Evolutionary conservation across 2,329 filamentous ascomycete genomes (phyloP), one percentile per base, ranked within the genome.

Genomic region (Esteya vermicola): DNA sequence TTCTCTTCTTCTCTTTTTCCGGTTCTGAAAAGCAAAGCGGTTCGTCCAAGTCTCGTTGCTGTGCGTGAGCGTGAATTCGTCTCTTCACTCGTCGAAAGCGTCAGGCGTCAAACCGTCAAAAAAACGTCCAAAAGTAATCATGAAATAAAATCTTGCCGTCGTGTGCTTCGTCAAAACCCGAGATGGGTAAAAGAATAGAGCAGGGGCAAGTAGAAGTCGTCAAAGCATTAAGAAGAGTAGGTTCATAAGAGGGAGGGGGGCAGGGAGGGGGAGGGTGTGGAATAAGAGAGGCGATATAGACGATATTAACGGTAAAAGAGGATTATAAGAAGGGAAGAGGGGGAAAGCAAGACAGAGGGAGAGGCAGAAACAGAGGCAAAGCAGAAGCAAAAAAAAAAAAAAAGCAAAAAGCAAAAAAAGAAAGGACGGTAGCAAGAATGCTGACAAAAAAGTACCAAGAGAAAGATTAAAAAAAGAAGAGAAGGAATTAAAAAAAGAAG

Each of bases 221-320:
- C 26, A 19, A 43, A 36, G 43, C 38, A 45, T 45, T 39, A 44
- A 40, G 26, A 41, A 39, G 30, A 36, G 21, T 32, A 42, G n/a
- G n/a, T n/a, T n/a, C n/a, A n/a, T n/a, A 43, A 41, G 40, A 45
- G 28, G 34, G 26, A 14, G 23, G 36, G 27, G 25, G 25, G 19
- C 10, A 16, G 25, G 33, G 32, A 25, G 26, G 21, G 9, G 36
- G 26, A 42, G 34, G 20, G 33, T 26, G 19, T 9, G 28, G 14
- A 31, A 9, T 31, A 9, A 10, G n/a, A n/a, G 28, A 31, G 14
- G 28, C 28, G 28, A 14, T 12, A 9, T 9, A 31, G n/a, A n/a
- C n/a, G n/a, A n/a, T n/a, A n/a, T n/a, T n/a, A n/a, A n/a, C n/a
- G n/a, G n/a, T n/a, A n/a, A n/a, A n/a, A n/a, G n/a, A n/a, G n/a